phyloP scores from a whole-genome alignment of 345 rosid species.

The Ailanthus altissimus region DNA sequence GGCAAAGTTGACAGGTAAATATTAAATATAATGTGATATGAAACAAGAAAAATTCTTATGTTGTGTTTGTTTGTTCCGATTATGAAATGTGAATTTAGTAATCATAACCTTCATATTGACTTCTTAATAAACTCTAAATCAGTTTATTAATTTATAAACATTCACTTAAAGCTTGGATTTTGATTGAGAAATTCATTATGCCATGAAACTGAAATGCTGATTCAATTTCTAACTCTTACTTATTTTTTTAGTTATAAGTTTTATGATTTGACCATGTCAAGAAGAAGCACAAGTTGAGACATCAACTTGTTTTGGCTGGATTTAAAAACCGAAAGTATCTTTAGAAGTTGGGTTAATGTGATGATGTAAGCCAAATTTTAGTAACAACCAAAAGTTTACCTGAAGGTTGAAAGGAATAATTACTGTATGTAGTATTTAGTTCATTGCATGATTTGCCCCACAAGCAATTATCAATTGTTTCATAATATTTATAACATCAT shows the following conservation, averaged over 20 bases:
- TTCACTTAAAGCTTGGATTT: background rate
- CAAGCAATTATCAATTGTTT: background rate
- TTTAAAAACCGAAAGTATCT: background rate
- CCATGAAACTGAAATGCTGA: background rate
- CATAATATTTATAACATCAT: no score
- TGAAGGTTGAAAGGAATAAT: background rate
- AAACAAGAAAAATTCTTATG: no score
- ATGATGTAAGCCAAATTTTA: background rate
- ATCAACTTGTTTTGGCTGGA: background rate
- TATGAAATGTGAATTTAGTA: background rate
- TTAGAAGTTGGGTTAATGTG: background rate
- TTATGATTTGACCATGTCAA: constrained; percentile 59
- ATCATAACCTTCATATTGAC: background rate
- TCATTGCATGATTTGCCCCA: background rate
- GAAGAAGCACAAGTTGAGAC: constrained; percentile 78
- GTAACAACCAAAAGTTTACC: background rate
- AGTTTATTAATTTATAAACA: background rate
- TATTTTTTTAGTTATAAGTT: constrained; percentile 51
- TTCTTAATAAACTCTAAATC: background rate
- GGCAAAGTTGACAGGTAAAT: no score
- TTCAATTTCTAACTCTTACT: constrained; percentile 13
- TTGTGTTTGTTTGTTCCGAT: no score
- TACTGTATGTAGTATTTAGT: background rate
- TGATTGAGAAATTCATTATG: background rate
- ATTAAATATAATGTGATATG: no score